Evolutionary conservation across 2,329 filamentous ascomycete genomes (phyloP).

Genomic region (Botrytis hyacinthi): DNA sequence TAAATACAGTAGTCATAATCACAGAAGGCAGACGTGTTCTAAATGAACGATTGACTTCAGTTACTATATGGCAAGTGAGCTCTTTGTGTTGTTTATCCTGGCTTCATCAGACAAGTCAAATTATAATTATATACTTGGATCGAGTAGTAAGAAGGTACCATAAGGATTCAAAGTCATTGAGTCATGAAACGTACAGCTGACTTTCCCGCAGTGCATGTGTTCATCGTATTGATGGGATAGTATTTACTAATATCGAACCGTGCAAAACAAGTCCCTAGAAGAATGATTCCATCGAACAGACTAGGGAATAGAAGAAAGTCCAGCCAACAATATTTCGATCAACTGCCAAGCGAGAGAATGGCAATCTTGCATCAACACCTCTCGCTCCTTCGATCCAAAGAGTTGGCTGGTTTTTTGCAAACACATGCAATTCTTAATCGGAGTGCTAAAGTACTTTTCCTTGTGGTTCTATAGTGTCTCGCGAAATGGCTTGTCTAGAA

Average conservation of each 20-base stretch:
- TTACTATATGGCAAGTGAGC: neutral
- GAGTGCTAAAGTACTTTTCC: neutral
- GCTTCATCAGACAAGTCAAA: neutral
- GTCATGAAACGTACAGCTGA: neutral
- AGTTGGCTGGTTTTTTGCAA: neutral
- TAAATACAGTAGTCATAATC: neutral
- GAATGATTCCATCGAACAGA: neutral
- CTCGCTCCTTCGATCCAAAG: neutral
- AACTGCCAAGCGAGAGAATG: neutral
- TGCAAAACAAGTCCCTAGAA: neutral
- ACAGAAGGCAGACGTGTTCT: neutral
- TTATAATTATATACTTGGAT: neutral
- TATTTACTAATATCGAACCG: neutral
- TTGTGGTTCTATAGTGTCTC: neutral
- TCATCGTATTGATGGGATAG: neutral
- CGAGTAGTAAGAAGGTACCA: neutral
- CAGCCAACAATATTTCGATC: neutral
- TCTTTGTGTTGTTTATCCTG: neutral
- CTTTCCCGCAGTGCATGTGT: neutral
- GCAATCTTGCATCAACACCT: neutral
- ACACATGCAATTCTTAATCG: neutral
- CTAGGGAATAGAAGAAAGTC: neutral
- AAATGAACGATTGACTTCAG: neutral
- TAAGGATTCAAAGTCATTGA: neutral
- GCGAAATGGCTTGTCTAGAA: neutral